Conservation (phyloP, 2,329 filamentous ascomycete species). For the Sordariomycetes sp. region DNA sequence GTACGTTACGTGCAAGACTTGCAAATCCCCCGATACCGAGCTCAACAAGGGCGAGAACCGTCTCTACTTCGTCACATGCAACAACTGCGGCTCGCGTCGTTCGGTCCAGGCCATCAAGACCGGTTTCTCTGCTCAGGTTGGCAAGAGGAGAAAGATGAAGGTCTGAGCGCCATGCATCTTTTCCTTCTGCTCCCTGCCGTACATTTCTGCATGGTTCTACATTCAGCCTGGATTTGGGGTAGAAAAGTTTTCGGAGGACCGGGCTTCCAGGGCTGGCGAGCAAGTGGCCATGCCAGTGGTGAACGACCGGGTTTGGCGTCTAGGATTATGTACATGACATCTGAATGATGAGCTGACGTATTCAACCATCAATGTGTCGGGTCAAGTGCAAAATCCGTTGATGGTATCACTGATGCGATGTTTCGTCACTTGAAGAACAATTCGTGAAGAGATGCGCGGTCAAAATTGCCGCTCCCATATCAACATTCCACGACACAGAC, state of each 20-base stretch:
- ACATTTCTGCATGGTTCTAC: background rate
- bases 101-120: constrained; percentile 98
- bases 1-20: constrained; percentile 99
- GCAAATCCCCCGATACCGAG: constrained; percentile 87
- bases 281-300: no score
- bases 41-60: constrained; percentile 99
- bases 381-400: no score
- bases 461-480: no score
- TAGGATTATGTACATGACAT: no score
- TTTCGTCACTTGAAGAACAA: no score
- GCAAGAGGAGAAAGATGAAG: constrained; percentile 94
- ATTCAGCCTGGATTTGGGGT: no score
- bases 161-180: constrained; percentile 42
- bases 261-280: no score
- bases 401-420: no score
- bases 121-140: constrained; percentile 98
- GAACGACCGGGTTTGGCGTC: no score
- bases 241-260: background rate
- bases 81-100: constrained; percentile 68
- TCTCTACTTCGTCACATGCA: constrained; percentile 98
- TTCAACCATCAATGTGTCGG: no score
- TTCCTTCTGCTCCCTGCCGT: background rate
- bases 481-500: background rate
- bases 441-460: no score
- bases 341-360: no score